Base-by-base conservation (phyloP, 2,329 filamentous ascomycete species). In the Cladophialophora psammophila region DNA sequence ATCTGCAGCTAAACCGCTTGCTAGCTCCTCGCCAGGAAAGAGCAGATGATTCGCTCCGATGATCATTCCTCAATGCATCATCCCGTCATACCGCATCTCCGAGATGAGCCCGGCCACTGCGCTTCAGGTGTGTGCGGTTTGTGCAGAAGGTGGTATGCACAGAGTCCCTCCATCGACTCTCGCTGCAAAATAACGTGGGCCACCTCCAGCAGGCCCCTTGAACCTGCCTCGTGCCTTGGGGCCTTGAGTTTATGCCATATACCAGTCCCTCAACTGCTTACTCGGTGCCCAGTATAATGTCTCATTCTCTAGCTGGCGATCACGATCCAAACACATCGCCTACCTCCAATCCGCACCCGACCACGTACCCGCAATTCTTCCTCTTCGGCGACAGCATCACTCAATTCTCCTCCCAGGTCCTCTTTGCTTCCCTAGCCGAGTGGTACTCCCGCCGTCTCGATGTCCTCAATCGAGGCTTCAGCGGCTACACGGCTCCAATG, bases 321-420 rank as follows among this genome's bases (percentile, higher is more conserved):
- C 65, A 31, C n/a, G 5, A 2, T 42, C 42, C 20, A 32, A 36
- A 26, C 18, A 54, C 26, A 8, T 36, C 13, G 35, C 34, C 18
- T 36, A 34, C 34, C 26, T 15, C 68, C 84, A 85, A 35, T 86
- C 83, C 73, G 77, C 78, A 61, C 20, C 57, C 73, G 72, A 57
- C 76, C 64, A 31, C 69, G 12, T 91, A 91, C 74, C 88, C 90
- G 57, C 91, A 94, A 75, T 83, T 94, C 73, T 83, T 98, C 69
- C 87, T 98, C 31, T 91, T 98, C 69, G 94, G 94, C 63, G 95
- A 98, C 80, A 96, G 92, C 36, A 90, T 98, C 69, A 90, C 94
- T 57, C 89, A 98, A 75, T 82, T 85, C 50, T 86, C 88, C 1
- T 86, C 86, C 70, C 82, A 85, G 40, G 54, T 60, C 50, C 58